A percentile compares a stretch with the other conserved stretches of the same genome.
These are phyloP conservation scores for Inga oerstediana DNA, from an alignment of 306 rosid species.

Conservation along the genomic window DNA sequence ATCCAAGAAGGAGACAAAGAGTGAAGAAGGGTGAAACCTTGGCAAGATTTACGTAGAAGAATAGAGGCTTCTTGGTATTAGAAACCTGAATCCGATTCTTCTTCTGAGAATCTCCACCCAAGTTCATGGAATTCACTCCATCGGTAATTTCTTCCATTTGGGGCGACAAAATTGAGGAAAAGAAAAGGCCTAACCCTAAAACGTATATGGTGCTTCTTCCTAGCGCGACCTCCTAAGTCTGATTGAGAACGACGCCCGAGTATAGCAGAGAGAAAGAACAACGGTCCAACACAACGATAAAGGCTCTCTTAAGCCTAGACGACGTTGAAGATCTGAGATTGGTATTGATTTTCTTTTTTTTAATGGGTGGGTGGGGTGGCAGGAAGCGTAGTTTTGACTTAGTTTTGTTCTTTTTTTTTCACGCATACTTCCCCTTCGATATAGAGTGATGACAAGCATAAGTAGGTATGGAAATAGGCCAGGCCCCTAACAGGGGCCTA, in stretches of 20 bases:
- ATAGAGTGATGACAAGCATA: too few species aligned
- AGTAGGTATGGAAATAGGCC: too few species aligned
- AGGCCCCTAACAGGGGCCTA: too few species aligned
- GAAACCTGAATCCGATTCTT: conserved; percentile 71
- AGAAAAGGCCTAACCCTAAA: conserved; percentile 29
- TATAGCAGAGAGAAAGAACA: neutral
- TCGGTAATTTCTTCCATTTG: conserved; percentile 66
- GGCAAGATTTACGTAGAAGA: conserved; percentile 71
- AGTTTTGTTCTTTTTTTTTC: too few species aligned
- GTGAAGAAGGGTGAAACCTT: conserved; percentile 39
- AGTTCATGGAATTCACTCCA: conserved; percentile 52
- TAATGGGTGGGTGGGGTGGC: too few species aligned
- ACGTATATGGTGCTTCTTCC: neutral
- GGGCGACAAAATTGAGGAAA: neutral
- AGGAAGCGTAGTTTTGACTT: too few species aligned
- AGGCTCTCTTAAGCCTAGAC: neutral
- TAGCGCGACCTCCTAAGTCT: neutral
- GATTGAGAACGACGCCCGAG: neutral
- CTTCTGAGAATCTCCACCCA: conserved; percentile 48
- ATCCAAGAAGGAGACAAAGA: neutral
- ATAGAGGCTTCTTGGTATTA: conserved; percentile 34
- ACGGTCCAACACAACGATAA: neutral
- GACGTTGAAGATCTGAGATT: neutral
- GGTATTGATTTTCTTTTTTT: neutral
- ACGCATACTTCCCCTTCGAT: too few species aligned